Conservation (phyloP, 805 yeast species). For the Kodamaea fukazawae region DNA sequence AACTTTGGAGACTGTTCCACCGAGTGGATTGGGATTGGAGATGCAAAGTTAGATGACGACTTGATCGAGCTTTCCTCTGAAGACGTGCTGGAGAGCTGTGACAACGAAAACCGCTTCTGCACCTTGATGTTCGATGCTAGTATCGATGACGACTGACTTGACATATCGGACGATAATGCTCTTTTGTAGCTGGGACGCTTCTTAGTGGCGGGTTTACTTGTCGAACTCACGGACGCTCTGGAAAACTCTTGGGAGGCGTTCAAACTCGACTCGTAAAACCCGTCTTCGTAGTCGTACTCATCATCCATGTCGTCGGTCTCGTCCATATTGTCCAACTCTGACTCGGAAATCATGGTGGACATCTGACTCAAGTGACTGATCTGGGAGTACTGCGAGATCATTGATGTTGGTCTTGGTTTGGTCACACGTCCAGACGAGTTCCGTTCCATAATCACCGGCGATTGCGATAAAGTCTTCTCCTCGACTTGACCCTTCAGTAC, state of each 20-base stretch:
- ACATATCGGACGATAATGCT: conserved; percentile 34
- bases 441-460: conserved; percentile 5
- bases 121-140: conserved; percentile 21
- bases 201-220: conserved; percentile 4
- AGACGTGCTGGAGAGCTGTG: conserved; percentile 37
- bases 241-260: conserved; percentile 31
- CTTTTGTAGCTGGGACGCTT: conserved; percentile 34
- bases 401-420: conserved; percentile 38
- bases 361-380: conserved; percentile 40
- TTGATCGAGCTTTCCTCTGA: conserved; percentile 32
- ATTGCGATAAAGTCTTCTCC: conserved; percentile 2
- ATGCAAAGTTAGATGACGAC: conserved; percentile 11
- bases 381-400: conserved; percentile 40
- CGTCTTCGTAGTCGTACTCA: conserved; percentile 33
- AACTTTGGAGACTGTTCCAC: conserved; percentile 5
- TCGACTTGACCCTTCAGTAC: conserved; percentile 3
- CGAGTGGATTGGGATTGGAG: conserved; percentile 11
- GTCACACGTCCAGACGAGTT: conserved; percentile 4
- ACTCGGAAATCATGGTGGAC: conserved; percentile 42
- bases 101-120: conserved; percentile 26
- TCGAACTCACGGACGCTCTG: conserved; percentile 3
- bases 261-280: conserved; percentile 36
- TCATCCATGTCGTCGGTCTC: conserved; percentile 40
- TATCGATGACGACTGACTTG: conserved; percentile 31
- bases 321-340: conserved; percentile 38